Evolutionary conservation across 345 rosid genomes (phyloP).

Genomic region (Syzygium jambos): DNA sequence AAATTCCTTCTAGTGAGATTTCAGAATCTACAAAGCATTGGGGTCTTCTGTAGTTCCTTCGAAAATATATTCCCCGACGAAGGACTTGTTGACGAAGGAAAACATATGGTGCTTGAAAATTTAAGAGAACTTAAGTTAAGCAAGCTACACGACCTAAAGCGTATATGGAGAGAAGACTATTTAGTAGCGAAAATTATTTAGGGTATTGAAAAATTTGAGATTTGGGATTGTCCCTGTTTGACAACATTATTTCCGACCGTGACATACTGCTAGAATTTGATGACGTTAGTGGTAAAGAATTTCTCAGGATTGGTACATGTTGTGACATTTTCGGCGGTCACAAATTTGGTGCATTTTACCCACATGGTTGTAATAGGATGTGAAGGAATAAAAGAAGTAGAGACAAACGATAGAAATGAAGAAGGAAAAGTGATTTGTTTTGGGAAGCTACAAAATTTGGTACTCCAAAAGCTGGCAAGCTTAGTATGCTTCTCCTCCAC

Average conservation of each 20-base stretch:
- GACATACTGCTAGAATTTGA: not conserved
- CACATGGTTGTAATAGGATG: not conserved
- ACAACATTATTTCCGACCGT: not conserved
- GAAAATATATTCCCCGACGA: not conserved
- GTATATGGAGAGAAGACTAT: not conserved
- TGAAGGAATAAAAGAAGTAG: not conserved
- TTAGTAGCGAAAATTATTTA: no score
- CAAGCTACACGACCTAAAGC: not conserved
- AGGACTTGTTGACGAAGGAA: not conserved
- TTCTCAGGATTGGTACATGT: not conserved
- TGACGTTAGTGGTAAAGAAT: not conserved
- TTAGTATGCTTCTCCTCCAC: not conserved
- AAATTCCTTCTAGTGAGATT: not conserved
- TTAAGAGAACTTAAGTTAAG: not conserved
- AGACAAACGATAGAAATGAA: not conserved
- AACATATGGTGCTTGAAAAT: rapidly evolving
- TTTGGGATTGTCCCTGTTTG: not conserved
- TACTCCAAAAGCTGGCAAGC: not conserved
- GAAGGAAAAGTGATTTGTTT: not conserved
- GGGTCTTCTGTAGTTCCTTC: not conserved
- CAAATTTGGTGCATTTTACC: not conserved
- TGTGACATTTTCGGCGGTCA: not conserved
- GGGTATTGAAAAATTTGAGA: not conserved
- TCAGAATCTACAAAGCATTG: not conserved
- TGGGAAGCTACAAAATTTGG: not conserved